phyloP scores from a whole-genome alignment of 495 filamentous ascomycete genomes.

The Xylaria flabelliformis region DNA sequence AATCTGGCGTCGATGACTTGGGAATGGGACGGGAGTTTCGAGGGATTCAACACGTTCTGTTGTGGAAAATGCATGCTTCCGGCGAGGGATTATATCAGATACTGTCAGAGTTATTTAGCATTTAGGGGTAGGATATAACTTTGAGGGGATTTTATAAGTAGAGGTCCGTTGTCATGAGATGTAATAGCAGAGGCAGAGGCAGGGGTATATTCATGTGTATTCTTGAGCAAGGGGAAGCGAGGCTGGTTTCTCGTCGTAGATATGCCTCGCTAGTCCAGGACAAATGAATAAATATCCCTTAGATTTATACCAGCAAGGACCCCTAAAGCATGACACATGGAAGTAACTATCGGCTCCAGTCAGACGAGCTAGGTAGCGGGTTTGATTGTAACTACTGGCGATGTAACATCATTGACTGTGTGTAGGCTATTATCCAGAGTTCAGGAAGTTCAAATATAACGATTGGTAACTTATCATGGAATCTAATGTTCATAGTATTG shows the following conservation, averaged over 20 bases:
- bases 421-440: too few species aligned
- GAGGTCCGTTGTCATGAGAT: neutral
- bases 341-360: neutral
- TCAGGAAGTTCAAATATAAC: too few species aligned
- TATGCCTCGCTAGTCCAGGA: neutral
- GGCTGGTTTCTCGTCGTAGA: constrained; percentile 8
- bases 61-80: constrained; percentile 12
- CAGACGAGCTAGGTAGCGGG: neutral
- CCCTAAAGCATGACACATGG: neutral
- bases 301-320: neutral
- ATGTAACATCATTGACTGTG: neutral
- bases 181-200: constrained; percentile 8
- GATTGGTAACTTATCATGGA: too few species aligned
- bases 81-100: neutral
- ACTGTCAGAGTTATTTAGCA: neutral
- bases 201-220: constrained; percentile 6
- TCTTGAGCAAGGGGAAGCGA: constrained; percentile 9
- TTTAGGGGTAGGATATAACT: constrained; percentile 7
- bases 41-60: constrained; percentile 10
- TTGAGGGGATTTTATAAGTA: neutral
- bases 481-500: neutral
- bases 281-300: neutral
- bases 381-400: neutral
- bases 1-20: neutral
- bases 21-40: constrained; percentile 10